Percentiles rank a stretch among this genome's conserved stretches.
phyloP scores from a whole-genome alignment of 2,329 filamentous ascomycete species.

The Fusarium fujikuroi region DNA sequence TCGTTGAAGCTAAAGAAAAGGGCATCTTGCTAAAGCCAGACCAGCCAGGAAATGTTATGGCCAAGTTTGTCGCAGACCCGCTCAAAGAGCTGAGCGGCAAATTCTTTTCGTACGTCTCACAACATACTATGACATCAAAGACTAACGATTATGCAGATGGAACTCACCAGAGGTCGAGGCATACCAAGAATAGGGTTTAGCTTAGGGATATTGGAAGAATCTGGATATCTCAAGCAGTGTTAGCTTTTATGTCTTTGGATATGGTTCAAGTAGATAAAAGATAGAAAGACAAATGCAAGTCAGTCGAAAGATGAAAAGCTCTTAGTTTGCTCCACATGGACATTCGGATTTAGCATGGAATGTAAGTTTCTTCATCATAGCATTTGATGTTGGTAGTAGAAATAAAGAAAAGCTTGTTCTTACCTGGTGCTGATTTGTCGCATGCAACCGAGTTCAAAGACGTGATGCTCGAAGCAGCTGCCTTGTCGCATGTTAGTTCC shows the following conservation, averaged over 20 bases:
- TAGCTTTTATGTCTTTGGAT: constrained; percentile 34
- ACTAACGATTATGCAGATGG: constrained; percentile 49
- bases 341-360: constrained; percentile 83
- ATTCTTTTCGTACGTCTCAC: constrained; percentile 71
- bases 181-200: constrained; percentile 57
- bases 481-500: constrained; percentile 15
- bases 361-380: constrained; percentile 74
- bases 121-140: background rate
- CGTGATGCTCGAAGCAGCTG: background rate
- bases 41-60: constrained; percentile 87
- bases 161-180: constrained; percentile 59
- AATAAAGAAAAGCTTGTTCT: constrained; percentile 41
- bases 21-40: constrained; percentile 83
- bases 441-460: background rate
- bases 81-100: constrained; percentile 77
- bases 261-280: constrained; percentile 27
- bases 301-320: constrained; percentile 91
- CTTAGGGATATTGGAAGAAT: background rate
- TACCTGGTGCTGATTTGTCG: constrained; percentile 35
- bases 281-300: constrained; percentile 54
- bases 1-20: constrained; percentile 74
- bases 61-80: constrained; percentile 75
- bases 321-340: constrained; percentile 73
- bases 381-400: constrained; percentile 33
- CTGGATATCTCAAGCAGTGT: constrained; percentile 39